These are phyloP conservation scores for Alloascoidea hylecoeti DNA, from an alignment of 805 yeast genomes.

Conservation along the genomic window DNA sequence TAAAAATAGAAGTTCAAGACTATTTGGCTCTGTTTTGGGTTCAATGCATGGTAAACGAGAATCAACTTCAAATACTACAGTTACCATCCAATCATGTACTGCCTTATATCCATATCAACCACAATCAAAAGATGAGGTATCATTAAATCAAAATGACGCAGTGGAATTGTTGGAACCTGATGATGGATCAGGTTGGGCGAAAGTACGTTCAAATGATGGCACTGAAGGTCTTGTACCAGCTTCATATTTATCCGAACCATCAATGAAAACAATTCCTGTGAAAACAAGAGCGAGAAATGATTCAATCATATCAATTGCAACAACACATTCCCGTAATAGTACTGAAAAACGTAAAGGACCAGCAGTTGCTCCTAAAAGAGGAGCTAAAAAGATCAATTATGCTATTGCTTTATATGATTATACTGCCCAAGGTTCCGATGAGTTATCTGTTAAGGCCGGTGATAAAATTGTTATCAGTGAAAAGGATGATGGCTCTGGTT, in stretches of 20 bases:
- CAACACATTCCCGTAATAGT: constrained; percentile 6
- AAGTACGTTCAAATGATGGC: constrained; percentile 34
- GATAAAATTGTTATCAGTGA: constrained; percentile 54
- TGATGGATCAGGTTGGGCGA: constrained; percentile 92
- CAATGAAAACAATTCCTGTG: constrained; percentile 9
- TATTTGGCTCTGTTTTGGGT: constrained; percentile 1
- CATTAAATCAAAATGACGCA: constrained; percentile 44
- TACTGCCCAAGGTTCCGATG: constrained; percentile 67
- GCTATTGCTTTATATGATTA: constrained; percentile 66
- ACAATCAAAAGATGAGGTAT: constrained; percentile 62
- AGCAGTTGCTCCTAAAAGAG: constrained; percentile 66
- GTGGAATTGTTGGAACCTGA: constrained; percentile 50
- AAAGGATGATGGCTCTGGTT: constrained; percentile 70
- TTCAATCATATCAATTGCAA: constrained; percentile 4
- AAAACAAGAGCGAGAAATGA: constrained; percentile 4
- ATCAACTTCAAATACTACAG: too few species aligned
- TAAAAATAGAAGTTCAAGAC: background rate
- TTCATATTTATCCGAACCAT: constrained; percentile 43
- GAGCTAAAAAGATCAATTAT: constrained; percentile 49
- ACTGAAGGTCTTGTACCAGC: constrained; percentile 76
- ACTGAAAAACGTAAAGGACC: constrained; percentile 46
- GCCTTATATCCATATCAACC: constrained; percentile 59
- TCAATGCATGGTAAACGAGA: too few species aligned
- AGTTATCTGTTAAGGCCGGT: constrained; percentile 56
- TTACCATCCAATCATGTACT: constrained; percentile 17